Evolutionary conservation across 768 basidiomycete species (phyloP).

Genomic region (Kwoniella bestiolae): DNA sequence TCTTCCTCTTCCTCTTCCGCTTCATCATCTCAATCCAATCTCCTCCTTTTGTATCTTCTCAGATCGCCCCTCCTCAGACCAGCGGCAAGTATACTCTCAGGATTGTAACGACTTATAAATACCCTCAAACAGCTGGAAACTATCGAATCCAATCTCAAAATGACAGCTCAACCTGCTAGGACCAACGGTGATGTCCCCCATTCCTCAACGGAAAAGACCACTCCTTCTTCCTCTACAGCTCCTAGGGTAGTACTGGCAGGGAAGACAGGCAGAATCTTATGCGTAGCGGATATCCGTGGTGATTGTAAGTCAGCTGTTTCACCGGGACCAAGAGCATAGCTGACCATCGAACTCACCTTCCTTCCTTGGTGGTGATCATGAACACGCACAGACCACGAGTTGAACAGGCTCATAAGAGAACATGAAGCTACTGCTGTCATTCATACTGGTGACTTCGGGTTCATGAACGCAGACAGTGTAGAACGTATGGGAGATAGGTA

Average conservation of each 20-base stretch:
- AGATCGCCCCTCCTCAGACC: no score
- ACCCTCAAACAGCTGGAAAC: no score
- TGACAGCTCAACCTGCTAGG: constrained; percentile 18
- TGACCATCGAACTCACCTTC: constrained; percentile 12
- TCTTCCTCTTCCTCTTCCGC: background rate
- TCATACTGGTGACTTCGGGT: constrained; percentile 98
- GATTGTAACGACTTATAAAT: no score
- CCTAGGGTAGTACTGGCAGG: constrained; percentile 45
- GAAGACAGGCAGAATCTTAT: constrained; percentile 69
- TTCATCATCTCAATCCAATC: background rate
- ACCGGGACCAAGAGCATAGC: background rate
- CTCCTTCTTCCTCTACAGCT: constrained; percentile 33
- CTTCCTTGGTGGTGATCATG: background rate
- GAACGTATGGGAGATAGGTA: constrained; percentile 88
- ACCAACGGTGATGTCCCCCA: constrained; percentile 44
- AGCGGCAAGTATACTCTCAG: no score
- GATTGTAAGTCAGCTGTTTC: constrained; percentile 38
- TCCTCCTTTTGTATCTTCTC: background rate
- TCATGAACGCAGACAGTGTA: constrained; percentile 82
- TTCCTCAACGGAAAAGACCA: constrained; percentile 40
- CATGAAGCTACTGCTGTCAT: constrained; percentile 89
- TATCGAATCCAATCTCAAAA: constrained; percentile 2
- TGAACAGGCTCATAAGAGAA: constrained; percentile 89
- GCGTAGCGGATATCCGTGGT: constrained; percentile 76
- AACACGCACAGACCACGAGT: constrained; percentile 66